Conservation (phyloP, 768 basidiomycete species). For the Lactarius tabidus region DNA sequence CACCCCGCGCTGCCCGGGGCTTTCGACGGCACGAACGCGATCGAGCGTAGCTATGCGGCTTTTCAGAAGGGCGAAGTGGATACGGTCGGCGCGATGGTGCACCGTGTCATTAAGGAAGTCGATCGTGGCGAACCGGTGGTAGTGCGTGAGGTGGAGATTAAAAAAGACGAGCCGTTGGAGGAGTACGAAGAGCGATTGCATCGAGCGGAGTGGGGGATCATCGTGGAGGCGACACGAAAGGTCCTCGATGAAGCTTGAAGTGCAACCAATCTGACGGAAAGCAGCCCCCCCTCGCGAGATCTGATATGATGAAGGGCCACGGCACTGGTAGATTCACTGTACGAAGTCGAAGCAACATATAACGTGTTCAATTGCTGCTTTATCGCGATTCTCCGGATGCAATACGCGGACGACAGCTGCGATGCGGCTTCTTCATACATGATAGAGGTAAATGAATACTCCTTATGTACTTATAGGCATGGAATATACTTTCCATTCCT, state of each 20-base stretch:
- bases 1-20: slow-evolving; percentile 94
- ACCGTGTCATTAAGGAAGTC: slow-evolving; percentile 88
- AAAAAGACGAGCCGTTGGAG: slow-evolving; percentile 65
- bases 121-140: slow-evolving; percentile 88
- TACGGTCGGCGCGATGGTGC: slow-evolving; percentile 86
- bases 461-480: neutral
- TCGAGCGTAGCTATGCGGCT: slow-evolving; percentile 85
- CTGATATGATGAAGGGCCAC: slow-evolving; percentile 9
- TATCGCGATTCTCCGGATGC: slow-evolving; percentile 1
- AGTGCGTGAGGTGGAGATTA: slow-evolving; percentile 71
- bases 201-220: slow-evolving; percentile 79
- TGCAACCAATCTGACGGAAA: slow-evolving; percentile 19
- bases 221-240: slow-evolving; percentile 78
- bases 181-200: slow-evolving; percentile 77
- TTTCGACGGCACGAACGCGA: slow-evolving; percentile 95
- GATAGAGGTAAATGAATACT: neutral
- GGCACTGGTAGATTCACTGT: slow-evolving; percentile 13
- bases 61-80: slow-evolving; percentile 78
- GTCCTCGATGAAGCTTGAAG: slow-evolving; percentile 59
- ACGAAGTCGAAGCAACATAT: neutral
- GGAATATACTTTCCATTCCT: slow-evolving; percentile 11
- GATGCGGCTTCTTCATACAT: slow-evolving; percentile 1
- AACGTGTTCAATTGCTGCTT: neutral
- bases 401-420: neutral
- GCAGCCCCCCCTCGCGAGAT: neutral